phyloP scores from a whole-genome alignment of 441 rosid species.

The Brassica hybrid region DNA sequence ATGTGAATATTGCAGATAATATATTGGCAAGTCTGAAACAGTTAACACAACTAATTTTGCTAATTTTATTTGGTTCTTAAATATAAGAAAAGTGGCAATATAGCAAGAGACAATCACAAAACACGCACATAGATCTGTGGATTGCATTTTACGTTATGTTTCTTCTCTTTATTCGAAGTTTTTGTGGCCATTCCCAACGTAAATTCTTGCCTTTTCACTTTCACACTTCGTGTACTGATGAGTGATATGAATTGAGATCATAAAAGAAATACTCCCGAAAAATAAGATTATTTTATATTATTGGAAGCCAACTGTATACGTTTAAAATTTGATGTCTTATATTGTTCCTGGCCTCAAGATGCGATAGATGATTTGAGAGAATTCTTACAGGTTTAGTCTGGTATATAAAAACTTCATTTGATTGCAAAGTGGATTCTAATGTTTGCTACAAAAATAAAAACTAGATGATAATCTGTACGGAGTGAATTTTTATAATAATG shows the following conservation, averaged over 20 bases:
- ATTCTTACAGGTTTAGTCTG: not conserved
- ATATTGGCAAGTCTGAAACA: slow-evolving; percentile 1
- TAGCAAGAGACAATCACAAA: slow-evolving; percentile 37
- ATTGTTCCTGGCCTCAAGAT: not conserved
- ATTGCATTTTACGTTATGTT: slow-evolving; percentile 35
- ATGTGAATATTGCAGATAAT: too few species aligned
- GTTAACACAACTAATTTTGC: not conserved
- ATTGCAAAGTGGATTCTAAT: not conserved
- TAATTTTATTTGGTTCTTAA: slow-evolving; percentile 19
- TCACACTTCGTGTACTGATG: slow-evolving; percentile 16
- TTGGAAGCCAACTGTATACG: slow-evolving; percentile 3
- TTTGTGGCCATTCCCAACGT: slow-evolving; percentile 29
- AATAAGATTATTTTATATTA: not conserved
- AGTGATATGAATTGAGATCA: slow-evolving; percentile 12
- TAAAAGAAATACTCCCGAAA: not conserved
- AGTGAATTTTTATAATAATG: too few species aligned
- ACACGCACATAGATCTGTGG: slow-evolving; percentile 31
- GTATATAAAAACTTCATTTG: not conserved
- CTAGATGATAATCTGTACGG: too few species aligned
- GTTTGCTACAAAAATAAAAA: not conserved
- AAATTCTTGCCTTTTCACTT: slow-evolving; percentile 25
- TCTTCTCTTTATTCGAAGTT: slow-evolving; percentile 37
- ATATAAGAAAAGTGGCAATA: slow-evolving; percentile 27
- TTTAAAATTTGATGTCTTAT: not conserved
- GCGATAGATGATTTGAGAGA: not conserved